Base-by-base conservation (phyloP, 305 asterid genomes). In the Fraxinus nigra region DNA sequence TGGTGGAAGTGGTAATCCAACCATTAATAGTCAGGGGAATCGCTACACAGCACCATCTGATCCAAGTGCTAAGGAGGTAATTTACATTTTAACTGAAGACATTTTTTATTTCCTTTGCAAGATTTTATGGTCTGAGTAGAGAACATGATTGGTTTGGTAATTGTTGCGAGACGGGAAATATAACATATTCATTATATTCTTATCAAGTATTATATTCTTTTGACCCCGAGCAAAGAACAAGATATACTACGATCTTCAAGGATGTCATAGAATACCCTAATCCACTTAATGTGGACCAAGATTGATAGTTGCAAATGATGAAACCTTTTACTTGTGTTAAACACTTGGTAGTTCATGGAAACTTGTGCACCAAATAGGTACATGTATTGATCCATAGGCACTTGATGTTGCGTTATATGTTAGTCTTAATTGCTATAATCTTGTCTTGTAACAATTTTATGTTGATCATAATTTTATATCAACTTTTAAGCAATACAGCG, bases 1-100 rank as follows among this genome's bases (percentile, higher is more conserved):
- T 5, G 95, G 95, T 7, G 95, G 95, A 6, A 91, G 95, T 56
- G 95, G 91, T 28, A 83, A 54, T 67, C 95, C 95, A 0, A 91
- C 95, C 24, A 91, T 91, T 16, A 91, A 91, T 11, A 88, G 95
- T 28, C 95, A 91, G 48, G 95, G 95, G 75, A 90, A 91, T 67
- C 89, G 95, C 22, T 91, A 89, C 34, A 79, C 83, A 77, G 95
- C 93, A 5, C 93, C 93, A 3, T 5, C 48, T 20, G 91, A 91
- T 70, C 90, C 91, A 1, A 84, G 87, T 83, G 92, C 95, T 10
- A 91, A 91, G 84, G 95, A 91, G 95, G 95, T 90, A 87, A 65
- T 30, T n/a, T 32, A 32, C 46, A 72, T 72, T 72, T 13, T 51
- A 35, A 40, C 40, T 77, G 38, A 4, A 4, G 38, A 14, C 34